Conservation (phyloP, 306 rosid species). For the Hippophae tibetana region DNA sequence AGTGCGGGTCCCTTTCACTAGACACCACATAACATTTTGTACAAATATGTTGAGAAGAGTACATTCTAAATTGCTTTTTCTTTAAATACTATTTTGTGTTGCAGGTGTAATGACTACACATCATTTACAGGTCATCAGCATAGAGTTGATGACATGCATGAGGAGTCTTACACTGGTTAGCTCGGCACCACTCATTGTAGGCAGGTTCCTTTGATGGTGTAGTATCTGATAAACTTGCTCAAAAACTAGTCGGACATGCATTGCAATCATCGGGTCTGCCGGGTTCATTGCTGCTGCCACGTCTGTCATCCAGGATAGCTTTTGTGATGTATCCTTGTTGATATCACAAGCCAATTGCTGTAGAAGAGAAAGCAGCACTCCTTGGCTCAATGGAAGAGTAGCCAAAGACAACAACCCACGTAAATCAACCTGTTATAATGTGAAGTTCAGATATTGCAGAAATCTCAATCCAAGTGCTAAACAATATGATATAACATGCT, state of each 20-base stretch:
- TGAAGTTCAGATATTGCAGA: neutral
- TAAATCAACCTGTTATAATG: slow-evolving; percentile 59
- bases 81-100: slow-evolving; percentile 8
- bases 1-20: neutral
- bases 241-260: slow-evolving; percentile 72
- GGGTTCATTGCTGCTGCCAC: slow-evolving; percentile 65
- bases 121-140: slow-evolving; percentile 86
- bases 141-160: slow-evolving; percentile 84
- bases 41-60: too few relatives aligned
- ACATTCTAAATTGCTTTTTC: neutral
- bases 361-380: slow-evolving; percentile 85
- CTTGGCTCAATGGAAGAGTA: slow-evolving; percentile 93
- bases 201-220: slow-evolving; percentile 76
- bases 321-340: slow-evolving; percentile 48
- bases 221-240: slow-evolving; percentile 93
- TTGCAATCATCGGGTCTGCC: slow-evolving; percentile 47
- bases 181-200: slow-evolving; percentile 43
- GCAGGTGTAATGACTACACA: slow-evolving; percentile 5
- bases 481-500: too few relatives aligned
- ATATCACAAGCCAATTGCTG: slow-evolving; percentile 93
- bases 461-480: neutral
- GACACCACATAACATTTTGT: neutral
- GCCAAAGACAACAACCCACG: slow-evolving; percentile 47
- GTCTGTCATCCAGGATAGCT: slow-evolving; percentile 80
- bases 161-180: slow-evolving; percentile 57